Evolutionary conservation across 2,329 filamentous ascomycete species (phyloP).

Genomic region (Thielaviopsis punctulata): DNA sequence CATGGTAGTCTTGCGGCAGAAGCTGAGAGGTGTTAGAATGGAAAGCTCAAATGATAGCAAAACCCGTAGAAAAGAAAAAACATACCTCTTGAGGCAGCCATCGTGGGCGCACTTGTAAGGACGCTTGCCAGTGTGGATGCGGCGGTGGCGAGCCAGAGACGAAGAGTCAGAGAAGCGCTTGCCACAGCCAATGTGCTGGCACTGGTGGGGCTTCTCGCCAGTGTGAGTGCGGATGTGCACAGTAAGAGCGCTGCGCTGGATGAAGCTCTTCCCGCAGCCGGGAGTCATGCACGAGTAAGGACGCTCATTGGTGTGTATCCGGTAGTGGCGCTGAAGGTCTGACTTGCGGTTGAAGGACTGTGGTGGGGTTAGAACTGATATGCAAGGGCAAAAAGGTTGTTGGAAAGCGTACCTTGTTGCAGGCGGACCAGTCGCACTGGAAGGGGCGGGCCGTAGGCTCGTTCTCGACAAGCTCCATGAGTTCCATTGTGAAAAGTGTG

Average conservation of each 20-base stretch:
- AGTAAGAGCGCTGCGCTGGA: conserved; percentile 51
- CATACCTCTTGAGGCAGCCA: conserved; percentile 44
- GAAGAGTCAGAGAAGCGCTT: conserved; percentile 57
- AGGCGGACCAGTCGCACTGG: conserved; percentile 45
- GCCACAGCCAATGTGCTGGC: conserved; percentile 45
- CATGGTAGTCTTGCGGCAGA: conserved; percentile 57
- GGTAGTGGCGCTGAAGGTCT: conserved; percentile 51
- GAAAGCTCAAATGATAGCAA: neutral
- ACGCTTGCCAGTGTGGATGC: conserved; percentile 50
- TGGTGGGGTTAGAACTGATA: neutral
- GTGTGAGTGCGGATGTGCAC: conserved; percentile 56
- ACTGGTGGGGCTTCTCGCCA: conserved; percentile 55
- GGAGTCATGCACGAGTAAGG: conserved; percentile 44
- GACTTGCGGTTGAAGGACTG: conserved; percentile 60
- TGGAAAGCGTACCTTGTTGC: conserved; percentile 36
- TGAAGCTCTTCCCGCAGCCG: conserved; percentile 53
- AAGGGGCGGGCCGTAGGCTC: conserved; percentile 45
- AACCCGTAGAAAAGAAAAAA: neutral
- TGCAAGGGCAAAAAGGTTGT: neutral
- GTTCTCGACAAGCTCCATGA: conserved; percentile 47
- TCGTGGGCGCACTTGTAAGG: conserved; percentile 45
- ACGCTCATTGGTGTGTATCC: conserved; percentile 55
- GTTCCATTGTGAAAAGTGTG: conserved; percentile 31
- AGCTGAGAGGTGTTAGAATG: conserved; percentile 28
- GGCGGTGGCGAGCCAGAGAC: conserved; percentile 45